Percentiles rank a stretch among this genome's conserved stretches.
phyloP scores from a whole-genome alignment of 2,329 filamentous ascomycete genomes.

The Cladosporium sphaerospermum region DNA sequence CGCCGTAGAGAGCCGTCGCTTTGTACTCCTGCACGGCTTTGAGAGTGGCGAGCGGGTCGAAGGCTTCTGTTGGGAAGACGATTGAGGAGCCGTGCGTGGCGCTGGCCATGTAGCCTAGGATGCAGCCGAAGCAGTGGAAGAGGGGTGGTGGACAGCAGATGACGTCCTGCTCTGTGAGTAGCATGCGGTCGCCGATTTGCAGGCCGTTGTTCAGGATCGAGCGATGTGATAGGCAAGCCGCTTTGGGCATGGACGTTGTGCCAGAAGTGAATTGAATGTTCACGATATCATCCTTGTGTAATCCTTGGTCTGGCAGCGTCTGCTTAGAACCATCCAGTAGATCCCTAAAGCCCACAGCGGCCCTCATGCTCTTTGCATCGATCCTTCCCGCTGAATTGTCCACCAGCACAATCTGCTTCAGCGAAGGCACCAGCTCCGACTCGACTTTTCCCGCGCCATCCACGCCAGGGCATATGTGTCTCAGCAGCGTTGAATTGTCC shows the following conservation, averaged over 20 bases:
- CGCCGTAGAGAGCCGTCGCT: constrained; percentile 72
- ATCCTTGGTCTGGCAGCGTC: constrained; percentile 43
- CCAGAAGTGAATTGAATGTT: constrained; percentile 98
- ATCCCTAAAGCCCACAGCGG: constrained; percentile 40
- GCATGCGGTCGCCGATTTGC: constrained; percentile 80
- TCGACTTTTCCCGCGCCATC: constrained; percentile 34
- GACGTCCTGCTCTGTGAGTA: constrained; percentile 64
- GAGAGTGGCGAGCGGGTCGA: constrained; percentile 70
- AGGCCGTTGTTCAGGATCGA: constrained; percentile 90
- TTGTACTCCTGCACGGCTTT: constrained; percentile 56
- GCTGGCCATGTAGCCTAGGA: constrained; percentile 94
- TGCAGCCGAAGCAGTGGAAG: constrained; percentile 75
- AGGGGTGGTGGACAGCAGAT: constrained; percentile 58
- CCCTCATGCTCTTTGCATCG: constrained; percentile 37
- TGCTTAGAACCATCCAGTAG: constrained; percentile 34
- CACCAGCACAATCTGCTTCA: constrained; percentile 67
- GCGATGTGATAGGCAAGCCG: constrained; percentile 77
- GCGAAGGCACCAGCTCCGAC: constrained; percentile 58
- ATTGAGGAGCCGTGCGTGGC: constrained; percentile 77
- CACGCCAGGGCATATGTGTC: constrained; percentile 33
- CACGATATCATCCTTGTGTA: constrained; percentile 63
- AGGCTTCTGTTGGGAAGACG: constrained; percentile 79
- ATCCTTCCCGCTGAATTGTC: constrained; percentile 64
- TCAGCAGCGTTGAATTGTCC: constrained; percentile 53
- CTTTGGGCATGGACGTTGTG: constrained; percentile 83